phyloP scores from a whole-genome alignment of 805 yeast species.

The Barnettozyma sucrosica region DNA sequence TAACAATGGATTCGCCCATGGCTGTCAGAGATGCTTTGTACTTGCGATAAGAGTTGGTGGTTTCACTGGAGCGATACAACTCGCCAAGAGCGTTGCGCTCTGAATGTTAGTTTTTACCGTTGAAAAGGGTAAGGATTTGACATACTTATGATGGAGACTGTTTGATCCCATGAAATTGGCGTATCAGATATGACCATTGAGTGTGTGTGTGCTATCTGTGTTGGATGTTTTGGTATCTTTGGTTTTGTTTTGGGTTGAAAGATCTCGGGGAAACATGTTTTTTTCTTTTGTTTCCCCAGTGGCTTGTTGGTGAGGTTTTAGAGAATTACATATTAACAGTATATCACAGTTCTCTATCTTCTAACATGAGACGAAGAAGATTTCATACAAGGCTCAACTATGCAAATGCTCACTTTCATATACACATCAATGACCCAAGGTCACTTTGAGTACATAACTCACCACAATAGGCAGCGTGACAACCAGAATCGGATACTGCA shows the following conservation, averaged over 20 bases:
- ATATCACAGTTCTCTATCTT: background rate
- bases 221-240: too few species aligned
- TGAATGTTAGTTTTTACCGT: background rate
- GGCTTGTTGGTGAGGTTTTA: too few species aligned
- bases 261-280: too few species aligned
- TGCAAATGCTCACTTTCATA: background rate
- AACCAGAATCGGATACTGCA: constrained; percentile 64
- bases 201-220: too few species aligned
- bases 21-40: constrained; percentile 38
- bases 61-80: constrained; percentile 39
- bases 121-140: too few species aligned
- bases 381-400: background rate
- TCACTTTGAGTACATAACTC: constrained; percentile 18
- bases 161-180: background rate
- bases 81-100: constrained; percentile 10
- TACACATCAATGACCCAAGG: constrained; percentile 3
- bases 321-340: background rate
- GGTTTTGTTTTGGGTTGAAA: too few species aligned
- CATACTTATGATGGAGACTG: background rate
- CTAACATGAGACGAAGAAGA: background rate
- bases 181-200: background rate
- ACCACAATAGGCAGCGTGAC: constrained; percentile 65
- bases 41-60: constrained; percentile 37
- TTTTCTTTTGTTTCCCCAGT: too few species aligned
- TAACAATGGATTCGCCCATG: constrained; percentile 37